phyloP scores from a whole-genome alignment of 139 green algal genomes.

The Chlamydomonas sp. region DNA sequence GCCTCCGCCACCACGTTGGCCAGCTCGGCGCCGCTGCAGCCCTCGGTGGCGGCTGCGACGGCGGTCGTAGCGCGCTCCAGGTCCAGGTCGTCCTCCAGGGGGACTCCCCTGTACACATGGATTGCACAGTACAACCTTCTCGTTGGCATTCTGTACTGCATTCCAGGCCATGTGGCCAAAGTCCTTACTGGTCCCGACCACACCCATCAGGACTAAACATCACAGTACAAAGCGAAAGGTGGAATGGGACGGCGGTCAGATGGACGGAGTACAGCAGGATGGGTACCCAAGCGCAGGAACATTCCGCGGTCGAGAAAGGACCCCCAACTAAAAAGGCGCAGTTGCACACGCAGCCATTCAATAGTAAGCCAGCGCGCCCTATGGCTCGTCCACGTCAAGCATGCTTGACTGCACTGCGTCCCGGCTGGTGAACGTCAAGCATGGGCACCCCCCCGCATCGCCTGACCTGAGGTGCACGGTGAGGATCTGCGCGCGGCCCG shows the following conservation, averaged over 20 bases:
- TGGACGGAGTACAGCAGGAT: no score
- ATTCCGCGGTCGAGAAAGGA: no score
- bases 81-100: slow-evolving; percentile 18
- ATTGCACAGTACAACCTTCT: neutral
- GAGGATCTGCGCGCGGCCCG: slow-evolving; percentile 79
- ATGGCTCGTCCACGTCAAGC: no score
- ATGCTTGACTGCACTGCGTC: neutral
- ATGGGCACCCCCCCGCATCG: slow-evolving; percentile 57
- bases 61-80: slow-evolving; percentile 9
- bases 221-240: no score
- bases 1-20: slow-evolving; percentile 96
- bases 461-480: slow-evolving; percentile 76
- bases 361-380: no score
- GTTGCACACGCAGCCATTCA: no score
- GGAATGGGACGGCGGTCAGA: no score
- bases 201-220: neutral
- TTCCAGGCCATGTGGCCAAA: neutral
- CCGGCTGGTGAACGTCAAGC: neutral
- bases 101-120: neutral
- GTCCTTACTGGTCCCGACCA: neutral
- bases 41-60: slow-evolving; percentile 49
- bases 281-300: no score
- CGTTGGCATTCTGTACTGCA: neutral
- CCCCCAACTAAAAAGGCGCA: no score
- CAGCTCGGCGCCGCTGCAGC: slow-evolving; percentile 88